A percentile compares a stretch with the other conserved stretches of the same genome.
Conservation (phyloP, 2,329 filamentous ascomycete genomes). For the Ophiostoma sp. region DNA sequence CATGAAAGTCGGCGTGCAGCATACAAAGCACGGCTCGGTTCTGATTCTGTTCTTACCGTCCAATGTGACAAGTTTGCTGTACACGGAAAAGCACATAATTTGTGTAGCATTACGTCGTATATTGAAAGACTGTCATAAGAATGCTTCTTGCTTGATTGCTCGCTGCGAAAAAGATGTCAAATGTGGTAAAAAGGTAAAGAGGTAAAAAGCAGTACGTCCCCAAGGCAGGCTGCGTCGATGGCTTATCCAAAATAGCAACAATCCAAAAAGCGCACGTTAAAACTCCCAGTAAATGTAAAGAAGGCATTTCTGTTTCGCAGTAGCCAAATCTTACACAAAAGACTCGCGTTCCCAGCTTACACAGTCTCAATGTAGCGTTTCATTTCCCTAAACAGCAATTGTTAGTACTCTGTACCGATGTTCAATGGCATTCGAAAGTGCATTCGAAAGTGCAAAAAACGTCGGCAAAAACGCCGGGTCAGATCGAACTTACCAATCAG, state of each 20-base stretch:
- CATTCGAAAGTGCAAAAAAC: not conserved
- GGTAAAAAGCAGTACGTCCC: not conserved
- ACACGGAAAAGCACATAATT: not conserved
- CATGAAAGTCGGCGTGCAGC: not conserved
- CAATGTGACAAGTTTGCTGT: not conserved
- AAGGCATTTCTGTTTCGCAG: not conserved
- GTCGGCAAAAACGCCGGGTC: not conserved
- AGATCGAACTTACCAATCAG: constrained; percentile 74
- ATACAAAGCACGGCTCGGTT: not conserved
- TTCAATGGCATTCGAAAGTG: no score
- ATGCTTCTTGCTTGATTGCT: not conserved
- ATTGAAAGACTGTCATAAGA: not conserved
- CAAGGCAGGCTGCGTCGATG: not conserved
- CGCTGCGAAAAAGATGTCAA: not conserved
- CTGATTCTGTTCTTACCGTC: not conserved
- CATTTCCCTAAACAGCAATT: constrained; percentile 62
- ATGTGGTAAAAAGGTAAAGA: not conserved
- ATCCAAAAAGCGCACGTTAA: not conserved
- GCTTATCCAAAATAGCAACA: not conserved
- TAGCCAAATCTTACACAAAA: not conserved
- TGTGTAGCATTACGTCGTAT: not conserved
- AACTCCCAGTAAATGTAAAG: not conserved
- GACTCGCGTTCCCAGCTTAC: not conserved
- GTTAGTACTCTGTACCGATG: constrained; percentile 3
- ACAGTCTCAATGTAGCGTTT: constrained; percentile 78